Conservation (phyloP, 129 eudicot species). For the Dittrichia graveolens region DNA sequence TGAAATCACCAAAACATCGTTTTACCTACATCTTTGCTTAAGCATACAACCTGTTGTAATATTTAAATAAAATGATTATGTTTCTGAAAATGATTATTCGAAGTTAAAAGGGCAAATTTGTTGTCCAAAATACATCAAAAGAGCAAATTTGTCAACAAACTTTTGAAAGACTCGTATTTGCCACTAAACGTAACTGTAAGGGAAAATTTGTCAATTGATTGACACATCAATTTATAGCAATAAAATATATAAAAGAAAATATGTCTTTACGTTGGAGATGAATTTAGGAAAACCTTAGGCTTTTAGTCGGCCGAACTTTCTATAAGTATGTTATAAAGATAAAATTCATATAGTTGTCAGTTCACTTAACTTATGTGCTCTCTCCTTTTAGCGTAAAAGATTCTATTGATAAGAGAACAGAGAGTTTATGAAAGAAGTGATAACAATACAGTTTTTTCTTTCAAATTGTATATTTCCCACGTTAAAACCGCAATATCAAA, state of each 20-base stretch:
- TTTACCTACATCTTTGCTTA: too few species aligned
- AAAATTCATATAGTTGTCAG: neutral
- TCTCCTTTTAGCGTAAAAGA: neutral
- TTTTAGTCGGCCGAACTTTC: neutral
- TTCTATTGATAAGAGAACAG: neutral
- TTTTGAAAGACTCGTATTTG: neutral
- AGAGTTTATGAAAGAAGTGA: too few species aligned
- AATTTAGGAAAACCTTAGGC: neutral
- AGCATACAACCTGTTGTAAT: too few species aligned
- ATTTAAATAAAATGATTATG: too few species aligned
- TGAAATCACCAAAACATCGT: too few species aligned
- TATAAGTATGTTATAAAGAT: neutral
- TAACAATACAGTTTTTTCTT: too few species aligned
- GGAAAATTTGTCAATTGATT: neutral
- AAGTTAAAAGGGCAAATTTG: neutral
- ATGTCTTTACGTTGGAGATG: too few species aligned
- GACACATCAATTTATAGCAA: neutral
- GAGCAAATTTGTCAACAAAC: neutral
- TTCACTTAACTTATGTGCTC: neutral
- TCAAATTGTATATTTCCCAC: too few species aligned
- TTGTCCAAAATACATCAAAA: neutral
- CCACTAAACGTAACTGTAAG: neutral
- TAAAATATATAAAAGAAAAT: too few species aligned
- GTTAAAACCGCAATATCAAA: neutral
- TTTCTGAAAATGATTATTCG: too few species aligned